These are phyloP conservation scores for Mycosphaerella sp. DNA, from an alignment of 2,329 filamentous ascomycete species.

Conservation along the genomic window DNA sequence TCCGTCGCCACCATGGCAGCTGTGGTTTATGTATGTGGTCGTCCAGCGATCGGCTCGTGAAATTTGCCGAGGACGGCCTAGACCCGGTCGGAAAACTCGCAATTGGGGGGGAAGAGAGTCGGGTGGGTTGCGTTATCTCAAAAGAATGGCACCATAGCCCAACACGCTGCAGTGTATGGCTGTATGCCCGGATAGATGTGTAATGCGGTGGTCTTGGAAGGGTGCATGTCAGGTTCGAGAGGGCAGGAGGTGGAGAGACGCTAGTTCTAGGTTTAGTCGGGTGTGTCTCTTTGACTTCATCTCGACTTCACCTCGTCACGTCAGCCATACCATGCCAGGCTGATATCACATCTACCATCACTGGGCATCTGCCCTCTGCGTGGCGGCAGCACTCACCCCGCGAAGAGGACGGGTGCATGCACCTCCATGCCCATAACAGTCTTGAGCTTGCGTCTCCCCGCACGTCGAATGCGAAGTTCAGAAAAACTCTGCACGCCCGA, in stretches of 20 bases:
- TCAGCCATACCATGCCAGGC: neutral
- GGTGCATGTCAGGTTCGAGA: neutral
- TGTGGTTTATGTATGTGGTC: neutral
- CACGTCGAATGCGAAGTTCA: neutral
- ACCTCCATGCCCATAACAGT: neutral
- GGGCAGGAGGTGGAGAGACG: too few relatives aligned
- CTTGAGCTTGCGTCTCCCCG: neutral
- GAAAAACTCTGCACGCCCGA: neutral
- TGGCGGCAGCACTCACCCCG: too few relatives aligned
- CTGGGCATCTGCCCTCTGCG: too few relatives aligned
- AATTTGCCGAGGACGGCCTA: conserved; percentile 8
- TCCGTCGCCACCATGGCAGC: conserved; percentile 19
- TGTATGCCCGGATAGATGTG: neutral
- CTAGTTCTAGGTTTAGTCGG: too few relatives aligned
- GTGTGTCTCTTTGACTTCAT: conserved; percentile 7
- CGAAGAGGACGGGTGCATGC: neutral
- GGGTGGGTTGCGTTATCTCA: neutral
- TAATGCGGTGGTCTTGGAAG: neutral
- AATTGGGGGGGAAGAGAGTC: neutral
- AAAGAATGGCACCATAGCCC: conserved; percentile 1
- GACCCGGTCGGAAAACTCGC: conserved; percentile 1
- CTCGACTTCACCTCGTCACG: neutral
- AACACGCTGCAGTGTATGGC: neutral
- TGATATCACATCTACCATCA: too few relatives aligned
- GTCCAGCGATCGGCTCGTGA: conserved; percentile 7